A percentile compares a stretch with the other conserved stretches of the same genome.
phyloP scores from a whole-genome alignment of 805 yeast species.

The Yarrowia phangngaensis region DNA sequence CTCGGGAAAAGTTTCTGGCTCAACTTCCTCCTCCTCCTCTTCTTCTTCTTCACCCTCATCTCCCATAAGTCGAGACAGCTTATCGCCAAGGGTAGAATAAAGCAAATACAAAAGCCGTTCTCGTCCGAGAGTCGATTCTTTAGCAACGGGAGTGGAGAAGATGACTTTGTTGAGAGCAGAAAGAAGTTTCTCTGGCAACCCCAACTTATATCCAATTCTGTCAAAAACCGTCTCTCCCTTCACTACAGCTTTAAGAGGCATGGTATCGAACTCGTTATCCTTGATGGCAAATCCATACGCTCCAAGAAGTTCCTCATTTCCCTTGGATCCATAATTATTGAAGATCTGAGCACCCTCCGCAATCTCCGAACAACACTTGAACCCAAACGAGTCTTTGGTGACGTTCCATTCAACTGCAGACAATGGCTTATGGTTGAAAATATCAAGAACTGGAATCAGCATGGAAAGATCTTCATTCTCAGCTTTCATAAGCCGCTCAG shows the following conservation, averaged over 20 bases:
- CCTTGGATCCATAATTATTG: slow-evolving; percentile 85
- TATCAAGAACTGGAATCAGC: slow-evolving; percentile 72
- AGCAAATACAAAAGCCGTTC: slow-evolving; percentile 21
- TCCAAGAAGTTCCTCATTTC: slow-evolving; percentile 74
- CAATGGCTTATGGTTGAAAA: slow-evolving; percentile 66
- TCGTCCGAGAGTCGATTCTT: slow-evolving; percentile 15
- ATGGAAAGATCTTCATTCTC: slow-evolving; percentile 49
- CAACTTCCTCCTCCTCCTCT: slow-evolving; percentile 7
- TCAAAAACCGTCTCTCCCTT: slow-evolving; percentile 18
- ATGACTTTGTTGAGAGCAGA: slow-evolving; percentile 17
- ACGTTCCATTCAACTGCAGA: slow-evolving; percentile 62
- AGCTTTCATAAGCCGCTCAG: slow-evolving; percentile 52
- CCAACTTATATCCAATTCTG: slow-evolving; percentile 20
- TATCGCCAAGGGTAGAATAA: slow-evolving; percentile 16
- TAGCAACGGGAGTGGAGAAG: slow-evolving; percentile 15
- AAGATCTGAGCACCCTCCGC: slow-evolving; percentile 51
- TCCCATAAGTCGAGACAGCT: slow-evolving; percentile 21
- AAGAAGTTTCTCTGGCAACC: slow-evolving; percentile 19
- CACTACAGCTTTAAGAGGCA: slow-evolving; percentile 52
- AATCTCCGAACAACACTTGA: slow-evolving; percentile 37
- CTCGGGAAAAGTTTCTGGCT: slow-evolving; percentile 9
- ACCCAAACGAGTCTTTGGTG: slow-evolving; percentile 40
- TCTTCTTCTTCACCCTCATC: slow-evolving; percentile 15
- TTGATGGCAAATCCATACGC: slow-evolving; percentile 75
- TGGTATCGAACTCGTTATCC: slow-evolving; percentile 52